phyloP scores from a whole-genome alignment of 495 filamentous ascomycete species.

The Aspergillus sclerotioniger region DNA sequence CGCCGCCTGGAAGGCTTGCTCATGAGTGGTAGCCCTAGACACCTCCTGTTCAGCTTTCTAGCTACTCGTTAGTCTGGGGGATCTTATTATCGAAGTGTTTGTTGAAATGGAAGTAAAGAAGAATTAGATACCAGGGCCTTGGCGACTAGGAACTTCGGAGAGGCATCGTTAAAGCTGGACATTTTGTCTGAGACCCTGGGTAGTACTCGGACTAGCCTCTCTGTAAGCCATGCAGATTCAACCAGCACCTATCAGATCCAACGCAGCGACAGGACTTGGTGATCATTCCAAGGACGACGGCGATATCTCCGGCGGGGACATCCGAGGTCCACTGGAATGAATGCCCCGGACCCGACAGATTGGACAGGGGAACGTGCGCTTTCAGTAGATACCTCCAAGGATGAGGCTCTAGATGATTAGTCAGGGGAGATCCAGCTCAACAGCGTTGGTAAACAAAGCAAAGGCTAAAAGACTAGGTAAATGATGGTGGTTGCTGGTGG shows the following conservation, averaged over 20 bases:
- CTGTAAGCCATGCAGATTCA: neutral
- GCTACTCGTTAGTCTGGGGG: constrained; percentile 21
- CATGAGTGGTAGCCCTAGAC: constrained; percentile 52
- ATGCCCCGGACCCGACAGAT: neutral
- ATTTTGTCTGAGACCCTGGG: constrained; percentile 23
- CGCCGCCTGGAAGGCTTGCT: constrained; percentile 68
- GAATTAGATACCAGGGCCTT: constrained; percentile 27
- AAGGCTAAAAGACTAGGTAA: too few relatives aligned
- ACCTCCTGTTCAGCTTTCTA: constrained; percentile 64
- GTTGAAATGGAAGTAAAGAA: neutral
- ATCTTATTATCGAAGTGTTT: neutral
- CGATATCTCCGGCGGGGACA: constrained; percentile 15
- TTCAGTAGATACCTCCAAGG: neutral
- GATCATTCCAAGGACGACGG: constrained; percentile 17
- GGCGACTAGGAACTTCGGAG: constrained; percentile 26
- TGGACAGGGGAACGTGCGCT: neutral
- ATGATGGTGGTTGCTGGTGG: too few relatives aligned
- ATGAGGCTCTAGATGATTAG: too few relatives aligned
- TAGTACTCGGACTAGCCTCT: constrained; percentile 1
- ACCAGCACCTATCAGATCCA: neutral
- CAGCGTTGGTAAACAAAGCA: too few relatives aligned
- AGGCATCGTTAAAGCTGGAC: constrained; percentile 28
- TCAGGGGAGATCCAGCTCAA: too few relatives aligned
- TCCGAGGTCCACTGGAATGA: constrained; percentile 18
- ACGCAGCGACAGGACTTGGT: too few relatives aligned